Evolutionary conservation across 768 basidiomycete species (phyloP).

Genomic region (Holtermanniella nyarrowii): DNA sequence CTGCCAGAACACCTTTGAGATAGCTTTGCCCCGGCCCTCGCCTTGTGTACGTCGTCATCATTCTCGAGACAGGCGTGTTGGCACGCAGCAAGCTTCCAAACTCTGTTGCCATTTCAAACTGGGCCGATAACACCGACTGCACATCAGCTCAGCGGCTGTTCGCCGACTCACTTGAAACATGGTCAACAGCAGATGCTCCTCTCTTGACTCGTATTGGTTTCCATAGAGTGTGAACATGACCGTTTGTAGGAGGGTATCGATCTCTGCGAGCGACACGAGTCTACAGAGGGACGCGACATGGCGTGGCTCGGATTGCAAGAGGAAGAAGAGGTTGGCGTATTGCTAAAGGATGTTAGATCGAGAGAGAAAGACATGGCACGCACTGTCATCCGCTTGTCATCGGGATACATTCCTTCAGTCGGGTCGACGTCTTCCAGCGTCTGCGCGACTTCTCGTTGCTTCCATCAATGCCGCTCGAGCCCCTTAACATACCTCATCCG

Average conservation of each 20-base stretch:
- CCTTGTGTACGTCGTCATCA: conserved; percentile 99
- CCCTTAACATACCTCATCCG: conserved; percentile 62
- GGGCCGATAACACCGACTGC: conserved; percentile 92
- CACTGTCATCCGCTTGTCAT: conserved; percentile 68
- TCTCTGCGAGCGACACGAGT: conserved; percentile 89
- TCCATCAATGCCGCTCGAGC: conserved; percentile 19
- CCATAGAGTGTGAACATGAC: conserved; percentile 99
- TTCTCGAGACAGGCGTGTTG: conserved; percentile 96
- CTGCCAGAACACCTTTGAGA: conserved; percentile 91
- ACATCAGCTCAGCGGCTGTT: background rate
- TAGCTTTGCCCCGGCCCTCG: conserved; percentile 98
- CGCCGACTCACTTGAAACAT: conserved; percentile 65
- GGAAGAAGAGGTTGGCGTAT: conserved; percentile 97
- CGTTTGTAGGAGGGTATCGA: conserved; percentile 96
- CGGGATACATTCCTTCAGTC: conserved; percentile 81
- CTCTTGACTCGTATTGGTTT: conserved; percentile 95
- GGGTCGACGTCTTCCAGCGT: conserved; percentile 94
- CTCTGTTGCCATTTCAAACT: conserved; percentile 98
- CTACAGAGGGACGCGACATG: conserved; percentile 94
- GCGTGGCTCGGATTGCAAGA: conserved; percentile 92
- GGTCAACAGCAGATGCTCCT: conserved; percentile 93
- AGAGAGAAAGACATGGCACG: background rate
- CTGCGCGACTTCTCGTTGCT: conserved; percentile 92
- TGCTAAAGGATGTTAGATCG: conserved; percentile 48
- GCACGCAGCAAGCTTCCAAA: conserved; percentile 97